Evolutionary conservation across 2,329 filamentous ascomycete species (phyloP).

Genomic region (Sphaerulina musiva): DNA sequence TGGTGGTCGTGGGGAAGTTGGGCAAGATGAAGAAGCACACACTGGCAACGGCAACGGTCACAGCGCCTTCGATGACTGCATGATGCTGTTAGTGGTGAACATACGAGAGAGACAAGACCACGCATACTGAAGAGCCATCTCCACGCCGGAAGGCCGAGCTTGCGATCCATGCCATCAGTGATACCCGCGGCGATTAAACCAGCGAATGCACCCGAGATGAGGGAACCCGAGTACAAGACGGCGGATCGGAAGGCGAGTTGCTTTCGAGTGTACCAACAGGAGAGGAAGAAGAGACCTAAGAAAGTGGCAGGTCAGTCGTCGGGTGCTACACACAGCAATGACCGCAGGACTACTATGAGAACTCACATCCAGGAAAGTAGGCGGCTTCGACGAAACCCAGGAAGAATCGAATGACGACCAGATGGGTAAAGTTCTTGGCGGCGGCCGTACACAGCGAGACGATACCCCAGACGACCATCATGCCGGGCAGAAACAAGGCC

Average conservation of each 20-base stretch:
- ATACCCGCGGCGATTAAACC: conserved; percentile 51
- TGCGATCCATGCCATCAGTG: conserved; percentile 36
- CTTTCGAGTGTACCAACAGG: conserved; percentile 49
- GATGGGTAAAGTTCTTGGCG: conserved; percentile 33
- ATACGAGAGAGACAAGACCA: not conserved
- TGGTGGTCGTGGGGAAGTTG: conserved; percentile 34
- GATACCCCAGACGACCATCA: conserved; percentile 35
- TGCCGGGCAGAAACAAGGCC: conserved; percentile 29
- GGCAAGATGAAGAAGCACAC: conserved; percentile 34
- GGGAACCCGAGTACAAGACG: conserved; percentile 48
- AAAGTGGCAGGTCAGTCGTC: not conserved
- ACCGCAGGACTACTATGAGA: not conserved
- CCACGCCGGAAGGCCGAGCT: conserved; percentile 33
- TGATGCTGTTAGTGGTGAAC: conserved; percentile 2
- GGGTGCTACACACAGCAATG: not conserved
- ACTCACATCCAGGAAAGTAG: conserved; percentile 38
- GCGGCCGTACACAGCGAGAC: conserved; percentile 32
- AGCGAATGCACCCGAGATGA: conserved; percentile 49
- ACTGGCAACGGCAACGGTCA: conserved; percentile 34
- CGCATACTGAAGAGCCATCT: conserved; percentile 22
- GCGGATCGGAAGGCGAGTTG: conserved; percentile 47
- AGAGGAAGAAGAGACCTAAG: conserved; percentile 41
- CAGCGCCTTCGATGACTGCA: conserved; percentile 34
- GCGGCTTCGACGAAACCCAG: conserved; percentile 43
- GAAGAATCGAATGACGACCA: conserved; percentile 37